Evolutionary conservation across 345 rosid species (phyloP), one percentile per base, ranked within the genome.

Genomic region (Leavenworthia alabamica): DNA sequence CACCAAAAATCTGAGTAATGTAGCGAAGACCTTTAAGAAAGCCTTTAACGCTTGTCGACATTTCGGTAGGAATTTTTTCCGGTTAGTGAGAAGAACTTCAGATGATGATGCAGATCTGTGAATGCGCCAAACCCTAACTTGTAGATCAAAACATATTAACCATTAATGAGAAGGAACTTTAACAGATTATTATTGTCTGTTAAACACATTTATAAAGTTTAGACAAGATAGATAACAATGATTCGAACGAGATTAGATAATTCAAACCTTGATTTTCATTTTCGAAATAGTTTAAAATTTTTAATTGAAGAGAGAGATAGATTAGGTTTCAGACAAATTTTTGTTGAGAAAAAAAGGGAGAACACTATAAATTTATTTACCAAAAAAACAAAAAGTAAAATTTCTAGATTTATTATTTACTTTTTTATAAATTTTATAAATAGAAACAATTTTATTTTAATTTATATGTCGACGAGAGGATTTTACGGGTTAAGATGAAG

Each of bases 1-100:
- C 35, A 85, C 89, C 85, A 31, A 84, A 85, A 11, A 81, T 78
- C 4, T 81, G 83, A 20, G 79, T 48, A 12, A 87, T 71, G 60
- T 72, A 77, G 56, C 76, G 81, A 1, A 87, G 56, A 50, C 95
- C 85, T 75, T 73, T 83, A 1, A 80, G 28, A 49, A 87, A 63
- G 57, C 87, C 90, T 74, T 81, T 83, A 68, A 84, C 73, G 47
- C 61, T 78, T 26, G 68, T 48, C 5, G 51, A 8, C 75, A 70
- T 68, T 5, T n/a, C n/a, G n/a, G n/a, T n/a, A n/a, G n/a, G n/a
- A n/a, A n/a, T n/a, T n/a, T n/a, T n/a, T n/a, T 57, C 27, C n/a
- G 33, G 50, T 50, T 60, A 40, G 14, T 43, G 51, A 67, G n/a
- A n/a, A n/a, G 14, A 49, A 3, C 12, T 49, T 67, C n/a, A 66